Base-by-base conservation (phyloP, 2,329 filamentous ascomycete genomes). In the Aureobasidium sp. region DNA sequence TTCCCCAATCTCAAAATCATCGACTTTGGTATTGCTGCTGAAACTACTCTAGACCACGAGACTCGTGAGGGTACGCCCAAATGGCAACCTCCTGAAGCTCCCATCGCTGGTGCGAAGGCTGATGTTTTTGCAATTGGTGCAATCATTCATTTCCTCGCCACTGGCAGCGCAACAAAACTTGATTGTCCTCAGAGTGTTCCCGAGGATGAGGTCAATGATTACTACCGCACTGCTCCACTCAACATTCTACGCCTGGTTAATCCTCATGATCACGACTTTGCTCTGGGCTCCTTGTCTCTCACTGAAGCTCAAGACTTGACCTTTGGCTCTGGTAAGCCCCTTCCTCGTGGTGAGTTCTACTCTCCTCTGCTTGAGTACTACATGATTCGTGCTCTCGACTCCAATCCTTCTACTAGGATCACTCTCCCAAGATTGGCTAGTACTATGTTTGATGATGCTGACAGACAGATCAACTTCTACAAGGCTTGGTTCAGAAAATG, bases 111-210 rank as follows among this genome's bases (percentile, higher is more conserved):
- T 14, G 32, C 41, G 2, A 53, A 51, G 48, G 59, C 59, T 21
- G 59, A 61, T 25, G 59, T 61, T 8, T 61, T 34, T 34, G 59
- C 59, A 1, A 47, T 55, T 9, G 59, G 59, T 25, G 59, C 59
- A 1, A 7, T 39, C 32, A 25, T 61, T 5, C 59, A 61, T 32
- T 61, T 53, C 32, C 32, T 61, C 29, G 41, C 49, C 9, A 61
- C 49, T 6, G 45, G 58, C 30, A 9, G 3, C 8, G 39, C 21
- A 5, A 29, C 58, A 32, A 58, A 58, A 8, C 1, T 9, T 29
- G 54, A 58, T 16, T 13, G 32, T 14, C 42, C 54, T 21, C 8
- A 3, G 3, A 16, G 25, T 1, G 16, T 39, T 4, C 49, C 59
- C 7, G 13, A 21, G 3, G n/a, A 47, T 2, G 21, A 54, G 14